These are phyloP conservation scores for Nemania sp. DNA, from an alignment of 2,329 filamentous ascomycete genomes.

Conservation along the genomic window DNA sequence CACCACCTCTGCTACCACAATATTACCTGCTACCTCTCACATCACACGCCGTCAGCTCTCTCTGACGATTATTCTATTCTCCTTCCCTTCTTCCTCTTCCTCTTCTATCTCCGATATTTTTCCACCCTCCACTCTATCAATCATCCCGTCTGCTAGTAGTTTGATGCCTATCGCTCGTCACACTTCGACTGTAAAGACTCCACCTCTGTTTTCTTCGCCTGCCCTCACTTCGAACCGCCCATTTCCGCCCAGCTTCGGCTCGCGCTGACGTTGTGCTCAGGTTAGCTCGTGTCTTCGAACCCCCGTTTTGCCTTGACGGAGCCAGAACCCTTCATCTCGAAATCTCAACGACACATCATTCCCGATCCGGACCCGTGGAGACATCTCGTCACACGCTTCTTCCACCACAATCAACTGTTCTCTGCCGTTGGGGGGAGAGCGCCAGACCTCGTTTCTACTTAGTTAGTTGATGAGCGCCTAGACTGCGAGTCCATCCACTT, in stretches of 20 bases:
- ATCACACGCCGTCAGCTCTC: slow-evolving; percentile 7
- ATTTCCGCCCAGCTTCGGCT: slow-evolving; percentile 3
- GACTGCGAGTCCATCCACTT: background rate
- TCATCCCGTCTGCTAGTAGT: background rate
- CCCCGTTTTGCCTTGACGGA: slow-evolving; percentile 19
- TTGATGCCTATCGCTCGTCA: slow-evolving; percentile 4
- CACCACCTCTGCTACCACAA: slow-evolving; percentile 26
- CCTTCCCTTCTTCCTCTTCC: no score
- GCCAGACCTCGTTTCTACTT: background rate
- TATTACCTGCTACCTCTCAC: slow-evolving; percentile 18
- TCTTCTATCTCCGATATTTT: slow-evolving; percentile 2
- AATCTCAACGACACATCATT: background rate
- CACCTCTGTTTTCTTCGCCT: slow-evolving; percentile 11
- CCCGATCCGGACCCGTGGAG: background rate
- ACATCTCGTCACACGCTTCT: slow-evolving; percentile 4
- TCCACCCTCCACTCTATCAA: background rate
- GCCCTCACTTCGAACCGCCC: slow-evolving; percentile 1
- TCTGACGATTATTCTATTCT: slow-evolving; percentile 15
- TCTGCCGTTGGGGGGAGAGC: no score
- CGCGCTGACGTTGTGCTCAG: slow-evolving; percentile 30
- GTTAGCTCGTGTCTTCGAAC: slow-evolving; percentile 23
- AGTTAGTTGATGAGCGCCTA: background rate
- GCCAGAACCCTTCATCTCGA: slow-evolving; percentile 1
- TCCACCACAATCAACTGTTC: background rate
- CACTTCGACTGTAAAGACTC: slow-evolving; percentile 18